These are phyloP conservation scores for Paracamarosporium sp. DNA, from an alignment of 2,329 filamentous ascomycete species.

Conservation along the genomic window DNA sequence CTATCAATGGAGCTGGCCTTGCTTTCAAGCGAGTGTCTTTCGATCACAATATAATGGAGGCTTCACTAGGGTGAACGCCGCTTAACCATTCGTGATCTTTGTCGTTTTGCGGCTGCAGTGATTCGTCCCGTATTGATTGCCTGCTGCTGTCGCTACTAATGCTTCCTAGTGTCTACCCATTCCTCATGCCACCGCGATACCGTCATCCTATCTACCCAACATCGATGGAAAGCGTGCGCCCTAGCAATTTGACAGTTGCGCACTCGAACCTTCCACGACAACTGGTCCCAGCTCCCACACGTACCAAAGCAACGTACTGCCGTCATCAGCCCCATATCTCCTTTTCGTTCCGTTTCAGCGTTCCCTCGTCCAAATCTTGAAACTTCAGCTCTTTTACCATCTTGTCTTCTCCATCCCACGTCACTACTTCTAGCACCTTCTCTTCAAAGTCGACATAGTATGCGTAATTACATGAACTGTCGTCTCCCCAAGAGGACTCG, in stretches of 20 bases:
- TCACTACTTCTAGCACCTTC: not conserved
- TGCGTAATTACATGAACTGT: too few species aligned
- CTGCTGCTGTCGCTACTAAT: constrained; percentile 9
- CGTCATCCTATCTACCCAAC: not conserved
- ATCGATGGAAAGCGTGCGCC: too few species aligned
- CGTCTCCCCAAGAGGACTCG: not conserved
- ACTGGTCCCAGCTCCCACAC: not conserved
- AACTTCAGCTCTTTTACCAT: not conserved
- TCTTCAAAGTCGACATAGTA: not conserved
- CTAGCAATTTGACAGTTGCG: too few species aligned
- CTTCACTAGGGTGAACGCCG: constrained; percentile 65
- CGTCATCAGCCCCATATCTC: not conserved
- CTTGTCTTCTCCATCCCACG: not conserved
- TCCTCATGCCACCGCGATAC: not conserved
- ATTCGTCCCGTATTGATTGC: not conserved
- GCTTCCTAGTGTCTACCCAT: not conserved
- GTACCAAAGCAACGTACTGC: not conserved
- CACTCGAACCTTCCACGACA: not conserved
- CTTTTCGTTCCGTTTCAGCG: not conserved
- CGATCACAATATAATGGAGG: constrained; percentile 62
- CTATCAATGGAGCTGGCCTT: constrained; percentile 54
- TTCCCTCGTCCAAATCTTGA: not conserved
- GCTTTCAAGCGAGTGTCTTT: constrained; percentile 43
- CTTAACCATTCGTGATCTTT: constrained; percentile 63
- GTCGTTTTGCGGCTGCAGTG: constrained; percentile 5